phyloP scores from a whole-genome alignment of 1,139 yeast genomes.

The Suhomyces maxii region DNA sequence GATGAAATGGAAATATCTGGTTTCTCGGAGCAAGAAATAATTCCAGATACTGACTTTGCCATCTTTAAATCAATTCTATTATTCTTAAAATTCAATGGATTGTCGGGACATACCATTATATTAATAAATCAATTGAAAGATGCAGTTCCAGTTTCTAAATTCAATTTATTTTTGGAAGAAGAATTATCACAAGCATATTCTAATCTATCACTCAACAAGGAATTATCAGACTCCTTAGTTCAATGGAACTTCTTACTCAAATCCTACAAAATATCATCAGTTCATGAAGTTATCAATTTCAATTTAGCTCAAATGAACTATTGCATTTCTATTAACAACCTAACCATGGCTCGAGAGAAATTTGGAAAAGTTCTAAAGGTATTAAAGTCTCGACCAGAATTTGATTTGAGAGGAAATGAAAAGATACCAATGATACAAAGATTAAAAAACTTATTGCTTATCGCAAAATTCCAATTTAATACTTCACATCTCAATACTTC shows the following conservation, averaged over 20 bases:
- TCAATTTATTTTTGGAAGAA: slow-evolving; percentile 13
- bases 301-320: slow-evolving; percentile 36
- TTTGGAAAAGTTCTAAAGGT: slow-evolving; percentile 24
- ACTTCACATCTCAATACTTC: slow-evolving; percentile 24
- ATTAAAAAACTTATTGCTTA: slow-evolving; percentile 32
- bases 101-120: slow-evolving; percentile 26
- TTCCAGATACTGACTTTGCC: slow-evolving; percentile 24
- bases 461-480: slow-evolving; percentile 37
- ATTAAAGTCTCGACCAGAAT: slow-evolving; percentile 31
- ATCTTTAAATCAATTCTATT: slow-evolving; percentile 31
- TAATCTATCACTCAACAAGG: slow-evolving; percentile 12
- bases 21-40: background rate
- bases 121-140: slow-evolving; percentile 16
- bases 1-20: background rate
- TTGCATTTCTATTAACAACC: slow-evolving; percentile 17
- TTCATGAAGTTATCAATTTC: slow-evolving; percentile 12
- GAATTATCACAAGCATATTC: slow-evolving; percentile 18
- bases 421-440: slow-evolving; percentile 24
- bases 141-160: background rate
- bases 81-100: slow-evolving; percentile 39
- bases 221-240: slow-evolving; percentile 16
- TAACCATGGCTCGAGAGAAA: slow-evolving; percentile 22
- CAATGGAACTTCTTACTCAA: slow-evolving; percentile 19
- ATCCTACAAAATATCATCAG: slow-evolving; percentile 7
- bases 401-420: slow-evolving; percentile 20